Percentiles rank a stretch among this genome's conserved stretches.
Evolutionary conservation across 1,284 basidiomycete species (phyloP).

Genomic region (Wolfiporia cocos): DNA sequence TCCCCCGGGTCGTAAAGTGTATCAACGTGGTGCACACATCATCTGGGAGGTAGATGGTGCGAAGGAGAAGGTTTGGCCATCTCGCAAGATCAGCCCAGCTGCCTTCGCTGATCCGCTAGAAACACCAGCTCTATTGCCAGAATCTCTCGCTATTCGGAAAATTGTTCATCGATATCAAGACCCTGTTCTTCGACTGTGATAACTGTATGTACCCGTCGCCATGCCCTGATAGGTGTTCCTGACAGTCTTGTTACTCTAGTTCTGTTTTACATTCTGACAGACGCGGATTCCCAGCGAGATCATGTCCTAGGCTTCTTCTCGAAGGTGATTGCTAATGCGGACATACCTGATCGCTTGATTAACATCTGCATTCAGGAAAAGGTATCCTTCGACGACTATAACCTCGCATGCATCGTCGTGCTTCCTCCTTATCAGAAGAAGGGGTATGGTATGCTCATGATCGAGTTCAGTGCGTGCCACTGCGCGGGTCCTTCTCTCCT

Average conservation of each 20-base stretch:
- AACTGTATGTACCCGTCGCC: constrained; percentile 49
- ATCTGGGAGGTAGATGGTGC: constrained; percentile 97
- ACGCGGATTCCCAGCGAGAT: constrained; percentile 70
- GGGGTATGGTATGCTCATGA: constrained; percentile 93
- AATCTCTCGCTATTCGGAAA: constrained; percentile 95
- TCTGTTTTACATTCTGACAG: constrained; percentile 90
- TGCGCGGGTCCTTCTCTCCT: not conserved
- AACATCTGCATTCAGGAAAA: constrained; percentile 67
- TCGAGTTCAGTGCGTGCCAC: constrained; percentile 86
- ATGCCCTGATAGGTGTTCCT: not conserved
- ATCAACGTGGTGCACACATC: constrained; percentile 83
- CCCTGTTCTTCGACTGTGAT: constrained; percentile 90
- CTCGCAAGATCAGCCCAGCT: too few species aligned
- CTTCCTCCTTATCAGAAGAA: constrained; percentile 90
- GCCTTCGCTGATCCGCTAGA: too few species aligned
- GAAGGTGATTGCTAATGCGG: constrained; percentile 48
- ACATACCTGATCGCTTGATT: not conserved
- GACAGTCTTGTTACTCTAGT: constrained; percentile 38
- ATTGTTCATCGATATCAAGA: constrained; percentile 99
- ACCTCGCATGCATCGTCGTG: constrained; percentile 94
- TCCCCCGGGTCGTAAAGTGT: constrained; percentile 90
- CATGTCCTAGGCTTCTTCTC: constrained; percentile 94
- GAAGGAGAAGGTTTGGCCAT: constrained; percentile 69
- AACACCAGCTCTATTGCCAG: constrained; percentile 84
- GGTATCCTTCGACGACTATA: constrained; percentile 93